Conservation (phyloP, 306 rosid species). For the Urtica urens region DNA sequence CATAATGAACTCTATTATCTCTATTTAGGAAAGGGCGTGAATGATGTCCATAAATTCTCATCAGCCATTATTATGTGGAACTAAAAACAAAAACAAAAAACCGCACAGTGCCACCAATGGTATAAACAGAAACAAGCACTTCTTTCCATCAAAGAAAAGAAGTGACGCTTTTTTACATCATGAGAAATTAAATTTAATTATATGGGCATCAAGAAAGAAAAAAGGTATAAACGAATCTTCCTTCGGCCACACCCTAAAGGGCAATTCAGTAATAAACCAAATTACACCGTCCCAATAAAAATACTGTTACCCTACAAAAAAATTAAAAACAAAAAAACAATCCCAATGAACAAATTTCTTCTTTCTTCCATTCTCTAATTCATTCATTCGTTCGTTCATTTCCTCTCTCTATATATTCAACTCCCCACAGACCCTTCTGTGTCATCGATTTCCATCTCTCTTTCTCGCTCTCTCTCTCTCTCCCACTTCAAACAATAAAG, state of each 20-base stretch:
- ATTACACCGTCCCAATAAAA: neutral
- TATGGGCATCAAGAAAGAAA: constrained; percentile 40
- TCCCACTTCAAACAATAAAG: neutral
- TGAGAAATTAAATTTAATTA: neutral
- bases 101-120: neutral
- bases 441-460: too few species aligned
- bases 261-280: constrained; percentile 31
- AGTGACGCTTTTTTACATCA: constrained; percentile 18
- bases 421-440: constrained; percentile 13
- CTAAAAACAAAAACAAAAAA: too few species aligned
- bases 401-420: constrained; percentile 31
- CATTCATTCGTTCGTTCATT: neutral
- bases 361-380: neutral
- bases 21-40: too few species aligned
- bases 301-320: too few species aligned
- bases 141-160: neutral
- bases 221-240: constrained; percentile 31
- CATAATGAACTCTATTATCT: too few species aligned
- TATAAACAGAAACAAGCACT: too few species aligned
- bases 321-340: neutral
- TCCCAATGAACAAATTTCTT: too few species aligned
- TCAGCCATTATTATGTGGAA: too few species aligned
- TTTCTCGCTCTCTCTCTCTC: too few species aligned
- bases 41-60: too few species aligned
- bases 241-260: constrained; percentile 27